Evolutionary conservation across 2,329 filamentous ascomycete genomes (phyloP).

Genomic region (Aspergillus intermedius): DNA sequence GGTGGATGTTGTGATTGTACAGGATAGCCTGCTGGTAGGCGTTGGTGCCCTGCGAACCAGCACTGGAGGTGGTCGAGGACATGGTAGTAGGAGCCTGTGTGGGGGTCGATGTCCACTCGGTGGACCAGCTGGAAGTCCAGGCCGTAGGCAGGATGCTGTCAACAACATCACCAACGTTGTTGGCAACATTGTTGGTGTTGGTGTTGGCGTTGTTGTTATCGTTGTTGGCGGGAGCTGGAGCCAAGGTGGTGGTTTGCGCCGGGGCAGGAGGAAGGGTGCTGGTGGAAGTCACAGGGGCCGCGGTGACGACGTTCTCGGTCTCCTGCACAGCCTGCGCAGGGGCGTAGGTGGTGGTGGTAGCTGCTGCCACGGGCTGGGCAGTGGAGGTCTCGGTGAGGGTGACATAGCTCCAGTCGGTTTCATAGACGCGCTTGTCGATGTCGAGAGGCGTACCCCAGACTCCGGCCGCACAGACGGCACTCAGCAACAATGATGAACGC

Average conservation of each 20-base stretch:
- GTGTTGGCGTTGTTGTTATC: not conserved
- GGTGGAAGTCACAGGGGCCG: not conserved
- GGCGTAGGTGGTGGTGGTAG: constrained; percentile 6
- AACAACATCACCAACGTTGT: not conserved
- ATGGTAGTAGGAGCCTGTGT: constrained; percentile 13
- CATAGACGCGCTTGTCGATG: constrained; percentile 30
- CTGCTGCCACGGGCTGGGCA: constrained; percentile 7
- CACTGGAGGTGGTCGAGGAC: constrained; percentile 35
- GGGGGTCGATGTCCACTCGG: constrained; percentile 7
- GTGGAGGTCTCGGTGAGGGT: constrained; percentile 34
- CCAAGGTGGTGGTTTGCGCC: constrained; percentile 1
- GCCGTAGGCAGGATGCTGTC: not conserved
- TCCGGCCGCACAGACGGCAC: constrained; percentile 31
- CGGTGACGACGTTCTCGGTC: not conserved
- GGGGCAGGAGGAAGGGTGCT: constrained; percentile 2
- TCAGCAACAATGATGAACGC: constrained; percentile 30
- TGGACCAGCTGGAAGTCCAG: not conserved
- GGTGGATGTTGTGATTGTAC: constrained; percentile 79
- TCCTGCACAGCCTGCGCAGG: constrained; percentile 4
- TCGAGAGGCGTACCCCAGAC: constrained; percentile 27
- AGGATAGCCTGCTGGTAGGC: constrained; percentile 39
- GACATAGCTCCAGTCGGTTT: constrained; percentile 31
- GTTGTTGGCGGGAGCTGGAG: constrained; percentile 1
- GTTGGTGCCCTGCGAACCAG: constrained; percentile 27
- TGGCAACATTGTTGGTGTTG: no score